A percentile compares a stretch with the other conserved stretches of the same genome.
phyloP scores from a whole-genome alignment of 352 stramenopile species.

The Nothophytophthora sp. region DNA sequence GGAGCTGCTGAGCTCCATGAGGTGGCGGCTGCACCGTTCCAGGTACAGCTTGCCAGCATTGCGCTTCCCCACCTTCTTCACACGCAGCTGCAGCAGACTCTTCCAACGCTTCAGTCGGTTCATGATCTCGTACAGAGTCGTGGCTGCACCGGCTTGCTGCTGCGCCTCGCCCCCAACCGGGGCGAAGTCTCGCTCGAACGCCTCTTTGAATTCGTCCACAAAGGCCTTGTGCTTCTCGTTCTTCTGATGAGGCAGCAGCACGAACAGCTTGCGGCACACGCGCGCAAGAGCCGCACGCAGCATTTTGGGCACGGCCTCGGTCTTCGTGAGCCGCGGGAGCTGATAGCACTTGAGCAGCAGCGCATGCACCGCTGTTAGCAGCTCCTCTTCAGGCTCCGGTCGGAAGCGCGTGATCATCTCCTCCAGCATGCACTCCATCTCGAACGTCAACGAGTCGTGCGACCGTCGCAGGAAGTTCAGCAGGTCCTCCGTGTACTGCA shows the following conservation, averaged over 20 bases:
- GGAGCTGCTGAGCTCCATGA: constrained; percentile 87
- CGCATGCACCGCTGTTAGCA: constrained; percentile 95
- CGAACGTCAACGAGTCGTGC: constrained; percentile 88
- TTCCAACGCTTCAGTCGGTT: constrained; percentile 92
- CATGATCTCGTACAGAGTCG: constrained; percentile 86
- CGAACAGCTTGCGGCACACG: constrained; percentile 94
- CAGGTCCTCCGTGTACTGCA: constrained; percentile 92
- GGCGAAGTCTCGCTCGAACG: constrained; percentile 88
- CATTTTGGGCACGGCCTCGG: constrained; percentile 85
- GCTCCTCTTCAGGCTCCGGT: constrained; percentile 96
- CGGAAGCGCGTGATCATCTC: constrained; percentile 98
- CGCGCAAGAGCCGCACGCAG: constrained; percentile 89
- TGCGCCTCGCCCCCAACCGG: constrained; percentile 26
- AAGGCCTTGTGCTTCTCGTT: constrained; percentile 89
- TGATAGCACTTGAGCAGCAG: constrained; percentile 96
- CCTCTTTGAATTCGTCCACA: constrained; percentile 84
- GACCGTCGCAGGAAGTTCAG: constrained; percentile 95
- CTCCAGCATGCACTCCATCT: constrained; percentile 98
- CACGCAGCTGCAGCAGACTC: constrained; percentile 81
- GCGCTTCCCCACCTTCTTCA: constrained; percentile 74
- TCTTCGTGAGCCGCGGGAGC: constrained; percentile 76
- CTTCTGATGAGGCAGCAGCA: constrained; percentile 75
- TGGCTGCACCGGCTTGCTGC: constrained; percentile 24
- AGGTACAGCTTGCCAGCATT: constrained; percentile 76
- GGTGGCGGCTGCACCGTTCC: constrained; percentile 87